phyloP scores from a whole-genome alignment of 108 stramenopile species.

The Mayamaea pseudoterrestris region DNA sequence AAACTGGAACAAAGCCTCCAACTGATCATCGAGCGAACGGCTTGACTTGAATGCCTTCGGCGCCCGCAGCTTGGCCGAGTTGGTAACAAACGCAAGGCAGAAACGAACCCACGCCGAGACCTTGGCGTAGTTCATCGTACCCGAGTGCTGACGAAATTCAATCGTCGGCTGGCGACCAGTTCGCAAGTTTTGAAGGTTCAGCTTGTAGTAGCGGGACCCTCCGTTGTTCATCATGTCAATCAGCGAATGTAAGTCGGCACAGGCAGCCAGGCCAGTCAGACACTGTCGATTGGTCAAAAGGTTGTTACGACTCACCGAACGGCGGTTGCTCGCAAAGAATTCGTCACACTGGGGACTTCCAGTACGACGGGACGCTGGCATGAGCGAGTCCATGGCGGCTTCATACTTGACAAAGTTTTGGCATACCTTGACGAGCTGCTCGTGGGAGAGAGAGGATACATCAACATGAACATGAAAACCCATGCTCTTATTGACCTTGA shows the following conservation, averaged over 20 bases:
- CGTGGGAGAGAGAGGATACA: constrained; percentile 12
- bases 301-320: constrained; percentile 3
- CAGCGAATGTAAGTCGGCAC: constrained; percentile 15
- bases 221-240: constrained; percentile 24
- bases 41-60: constrained; percentile 16
- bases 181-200: constrained; percentile 44
- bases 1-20: constrained; percentile 38
- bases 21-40: constrained; percentile 24
- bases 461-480: constrained; percentile 51
- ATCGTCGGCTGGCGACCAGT: constrained; percentile 33
- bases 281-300: constrained; percentile 25
- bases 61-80: constrained; percentile 11
- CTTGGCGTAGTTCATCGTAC: constrained; percentile 28
- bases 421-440: constrained; percentile 41
- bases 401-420: constrained; percentile 60
- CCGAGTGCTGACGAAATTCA: constrained; percentile 59
- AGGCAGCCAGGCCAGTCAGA: constrained; percentile 17
- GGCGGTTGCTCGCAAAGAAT: constrained; percentile 32
- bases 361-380: constrained; percentile 37
- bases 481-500: constrained; percentile 29
- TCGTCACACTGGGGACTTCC: constrained; percentile 16
- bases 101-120: constrained; percentile 47
- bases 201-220: constrained; percentile 32
- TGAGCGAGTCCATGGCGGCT: constrained; percentile 42
- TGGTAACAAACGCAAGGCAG: constrained; percentile 22